Evolutionary conservation across 139 green algal genomes (phyloP), one percentile per base, ranked within the genome.

Genomic region (Haematococcus sp.): DNA sequence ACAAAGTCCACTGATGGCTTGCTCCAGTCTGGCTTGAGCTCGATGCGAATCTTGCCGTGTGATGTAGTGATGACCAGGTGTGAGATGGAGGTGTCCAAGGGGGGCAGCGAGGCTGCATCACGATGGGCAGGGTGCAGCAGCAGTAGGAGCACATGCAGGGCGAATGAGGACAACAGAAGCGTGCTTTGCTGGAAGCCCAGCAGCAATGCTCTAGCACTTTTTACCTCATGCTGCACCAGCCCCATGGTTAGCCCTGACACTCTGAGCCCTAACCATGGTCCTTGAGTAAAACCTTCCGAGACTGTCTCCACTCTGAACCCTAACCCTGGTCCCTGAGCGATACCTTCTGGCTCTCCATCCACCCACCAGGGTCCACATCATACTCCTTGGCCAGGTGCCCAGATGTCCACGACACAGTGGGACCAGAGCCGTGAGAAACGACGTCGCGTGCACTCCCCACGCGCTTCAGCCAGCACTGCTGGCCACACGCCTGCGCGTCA

Each of bases 381-480:
- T 51, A 78, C 43, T 78, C 72, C 63, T 78, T 78, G 61, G 46
- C 25, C 23, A 78, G 5, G 22, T n/a, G 31, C 2, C 72, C 72
- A 46, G 72, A 78, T 28, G 63, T 78, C 72, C 72, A 78, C 3
- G 31, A 28, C 3, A 66, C 44, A 2, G 23, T 30, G 3, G 30
- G 22, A 2, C 44, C 43, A 20, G 59, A 63, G 28, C 9, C 43
- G 43, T 74, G 68, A 1, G 16, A 22, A 27, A 70, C 22, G 2
- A 69, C n/a, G 2, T 30, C 35, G 25, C 34, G 33, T 2, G 27
- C 25, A 30, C 22, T 27, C 23, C 71, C 71, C n/a, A 63, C 35
- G 30, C 71, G 71, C 71, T 77, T 77, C 23, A 77, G 44, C 71
- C 71, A 77, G 71, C 71, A 77, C 58, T 69, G 58, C 44, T 43